phyloP scores from a whole-genome alignment of 202 grass and related monocot species.

The Zoysia matrella region DNA sequence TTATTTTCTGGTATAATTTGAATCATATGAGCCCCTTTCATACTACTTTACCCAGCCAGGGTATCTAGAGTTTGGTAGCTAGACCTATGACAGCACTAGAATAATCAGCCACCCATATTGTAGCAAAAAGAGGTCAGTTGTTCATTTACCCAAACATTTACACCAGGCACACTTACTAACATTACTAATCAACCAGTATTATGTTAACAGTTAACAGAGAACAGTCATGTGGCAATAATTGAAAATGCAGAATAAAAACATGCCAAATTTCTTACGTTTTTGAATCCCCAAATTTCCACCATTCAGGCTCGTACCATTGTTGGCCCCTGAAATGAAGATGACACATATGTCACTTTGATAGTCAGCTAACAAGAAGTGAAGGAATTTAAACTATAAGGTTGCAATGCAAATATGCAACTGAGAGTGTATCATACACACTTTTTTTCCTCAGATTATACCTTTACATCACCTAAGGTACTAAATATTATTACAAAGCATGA shows the following conservation, averaged over 20 bases:
- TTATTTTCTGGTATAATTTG: not conserved
- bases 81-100: not conserved
- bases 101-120: slow-evolving; percentile 14
- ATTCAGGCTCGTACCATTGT: slow-evolving; percentile 98
- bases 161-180: not conserved
- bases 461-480: not conserved
- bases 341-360: slow-evolving; percentile 11
- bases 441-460: slow-evolving; percentile 20
- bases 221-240: not conserved
- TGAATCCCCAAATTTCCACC: slow-evolving; percentile 99
- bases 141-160: slow-evolving; percentile 12
- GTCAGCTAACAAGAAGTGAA: slow-evolving; percentile 4
- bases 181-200: not conserved
- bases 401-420: not conserved
- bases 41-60: slow-evolving; percentile 2
- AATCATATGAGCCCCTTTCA: not conserved
- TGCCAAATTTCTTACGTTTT: slow-evolving; percentile 68
- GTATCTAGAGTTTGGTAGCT: not conserved
- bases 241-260: slow-evolving; percentile 11
- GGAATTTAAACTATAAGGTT: not conserved
- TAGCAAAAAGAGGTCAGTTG: slow-evolving; percentile 13
- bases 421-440: not conserved
- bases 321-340: slow-evolving; percentile 68
- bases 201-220: not conserved
- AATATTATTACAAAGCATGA: slow-evolving; percentile 14